phyloP scores from a whole-genome alignment of 495 filamentous ascomycete species.

The Talaromyces thailandensis region DNA sequence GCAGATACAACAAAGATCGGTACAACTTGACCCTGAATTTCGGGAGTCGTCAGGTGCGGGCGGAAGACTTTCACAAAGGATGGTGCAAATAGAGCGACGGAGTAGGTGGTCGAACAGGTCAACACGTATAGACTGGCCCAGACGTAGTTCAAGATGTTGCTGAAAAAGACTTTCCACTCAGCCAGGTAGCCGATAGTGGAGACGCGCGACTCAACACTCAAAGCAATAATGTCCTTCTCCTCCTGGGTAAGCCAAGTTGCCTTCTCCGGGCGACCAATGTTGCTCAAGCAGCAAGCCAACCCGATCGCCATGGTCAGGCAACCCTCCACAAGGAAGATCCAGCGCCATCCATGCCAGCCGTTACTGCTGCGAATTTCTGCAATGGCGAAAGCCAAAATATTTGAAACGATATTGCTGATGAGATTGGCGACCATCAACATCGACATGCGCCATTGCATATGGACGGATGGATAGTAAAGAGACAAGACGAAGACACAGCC shows the following conservation, averaged over 20 bases:
- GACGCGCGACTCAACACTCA: conserved; percentile 22
- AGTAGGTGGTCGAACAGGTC: background rate
- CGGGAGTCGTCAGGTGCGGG: background rate
- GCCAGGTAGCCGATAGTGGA: background rate
- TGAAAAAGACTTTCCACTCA: background rate
- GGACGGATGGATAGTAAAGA: background rate
- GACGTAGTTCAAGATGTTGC: background rate
- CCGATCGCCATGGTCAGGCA: conserved; percentile 22
- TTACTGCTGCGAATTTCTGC: conserved; percentile 44
- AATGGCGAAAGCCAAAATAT: conserved; percentile 45
- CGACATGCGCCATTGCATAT: background rate
- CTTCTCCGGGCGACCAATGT: conserved; percentile 46
- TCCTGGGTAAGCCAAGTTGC: conserved; percentile 39
- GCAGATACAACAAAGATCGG: background rate
- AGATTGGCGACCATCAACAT: background rate
- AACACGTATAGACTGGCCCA: background rate
- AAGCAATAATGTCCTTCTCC: conserved; percentile 42
- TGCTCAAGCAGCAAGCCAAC: conserved; percentile 4
- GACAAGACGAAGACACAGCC: background rate
- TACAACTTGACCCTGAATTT: background rate
- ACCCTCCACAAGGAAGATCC: conserved; percentile 79
- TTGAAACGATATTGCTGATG: background rate
- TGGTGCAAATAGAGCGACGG: background rate
- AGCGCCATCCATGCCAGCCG: conserved; percentile 48
- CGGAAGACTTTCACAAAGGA: background rate